Evolutionary conservation across 2,329 filamentous ascomycete species (phyloP).

Genomic region (Trichoderma atrobrunneum): DNA sequence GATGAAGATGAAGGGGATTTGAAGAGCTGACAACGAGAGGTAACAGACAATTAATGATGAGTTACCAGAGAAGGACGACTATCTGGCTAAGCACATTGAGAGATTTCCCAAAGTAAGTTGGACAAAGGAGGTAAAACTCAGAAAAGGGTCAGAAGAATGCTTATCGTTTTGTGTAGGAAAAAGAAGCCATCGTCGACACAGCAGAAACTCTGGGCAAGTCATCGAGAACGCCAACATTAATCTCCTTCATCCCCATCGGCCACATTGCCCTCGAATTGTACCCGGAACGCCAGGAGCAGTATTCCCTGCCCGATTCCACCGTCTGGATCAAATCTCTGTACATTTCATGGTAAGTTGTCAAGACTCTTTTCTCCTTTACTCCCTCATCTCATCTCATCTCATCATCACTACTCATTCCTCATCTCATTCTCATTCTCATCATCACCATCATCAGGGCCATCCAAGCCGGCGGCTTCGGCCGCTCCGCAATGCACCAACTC

Average conservation of each 20-base stretch:
- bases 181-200: conserved; percentile 35
- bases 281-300: conserved; percentile 30
- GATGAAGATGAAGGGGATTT: background rate
- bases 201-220: conserved; percentile 30
- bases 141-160: background rate
- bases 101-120: conserved; percentile 31
- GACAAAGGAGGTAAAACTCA: background rate
- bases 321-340: conserved; percentile 42
- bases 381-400: background rate
- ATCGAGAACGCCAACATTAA: conserved; percentile 30
- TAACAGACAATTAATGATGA: conserved; percentile 32
- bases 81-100: conserved; percentile 32
- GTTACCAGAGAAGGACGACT: conserved; percentile 28
- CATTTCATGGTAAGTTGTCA: conserved; percentile 33
- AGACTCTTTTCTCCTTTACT: background rate
- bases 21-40: background rate
- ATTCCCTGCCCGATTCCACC: conserved; percentile 33
- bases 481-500: conserved; percentile 35
- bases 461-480: conserved; percentile 37
- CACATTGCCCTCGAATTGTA: conserved; percentile 39
- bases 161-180: conserved; percentile 27
- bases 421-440: background rate
- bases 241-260: conserved; percentile 38
- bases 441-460: conserved; percentile 26
- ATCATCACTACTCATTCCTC: background rate